Base-by-base conservation (phyloP, 2,329 filamentous ascomycete genomes). In the Malbranchea cinnamomea region DNA sequence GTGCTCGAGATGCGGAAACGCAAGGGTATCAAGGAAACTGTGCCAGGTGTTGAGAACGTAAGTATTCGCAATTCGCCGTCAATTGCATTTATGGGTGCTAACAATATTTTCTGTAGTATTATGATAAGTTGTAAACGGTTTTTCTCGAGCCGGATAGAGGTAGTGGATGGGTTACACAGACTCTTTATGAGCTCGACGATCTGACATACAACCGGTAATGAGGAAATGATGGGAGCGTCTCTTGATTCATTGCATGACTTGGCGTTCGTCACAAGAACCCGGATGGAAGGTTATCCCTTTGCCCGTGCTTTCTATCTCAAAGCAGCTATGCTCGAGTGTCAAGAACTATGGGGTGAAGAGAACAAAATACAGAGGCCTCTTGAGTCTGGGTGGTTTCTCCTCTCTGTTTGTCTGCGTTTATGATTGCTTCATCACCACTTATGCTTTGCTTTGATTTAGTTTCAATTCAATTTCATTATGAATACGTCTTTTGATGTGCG, bases 21-120 rank as follows among this genome's bases (percentile, higher is more conserved):
- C 67, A 98, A 98, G 83, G 89, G 87, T 83, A 70, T 98, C 72
- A 98, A 98, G 83, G 67, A 78, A 56, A 74, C 83, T 53, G 80
- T 94, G 59, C 87, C 89, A 51, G 81, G 78, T 59, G 77, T 84
- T 68, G 82, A 83, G 59, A 92, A 94, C 74, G 83, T 89, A 74
- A 83, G 82, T 80, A 42, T 35, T 35, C 20, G 5, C 4, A 7
- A 13, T 20, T 21, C 4, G 19, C 15, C 23, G 6, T 14, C 5
- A 1, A 25, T 46, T 50, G 45, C 52, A 34, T 5, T 10, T 10
- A 27, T 22, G n/a, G n/a, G 11, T 16, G 25, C 16, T 40, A 33
- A 28, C 25, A 23, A 14, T 30, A 46, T 39, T 54, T 66, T 55
- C 70, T 61, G 41, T 54, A 92, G 81, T 93, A 92, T 78, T 93